phyloP scores from a whole-genome alignment of 805 yeast genomes.

The Starmera quercuum region DNA sequence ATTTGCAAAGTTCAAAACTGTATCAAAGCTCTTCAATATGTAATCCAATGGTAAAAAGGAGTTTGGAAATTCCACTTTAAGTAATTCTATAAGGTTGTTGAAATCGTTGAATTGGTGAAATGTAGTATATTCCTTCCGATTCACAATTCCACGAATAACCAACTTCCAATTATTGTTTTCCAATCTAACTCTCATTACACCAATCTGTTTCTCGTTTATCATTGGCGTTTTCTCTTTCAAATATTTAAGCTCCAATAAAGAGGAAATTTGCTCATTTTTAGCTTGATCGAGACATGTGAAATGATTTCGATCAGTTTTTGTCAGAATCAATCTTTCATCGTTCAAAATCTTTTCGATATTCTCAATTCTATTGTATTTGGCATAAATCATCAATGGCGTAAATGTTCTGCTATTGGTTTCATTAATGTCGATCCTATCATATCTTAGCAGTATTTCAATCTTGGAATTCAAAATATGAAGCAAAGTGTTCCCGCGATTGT shows the following conservation, averaged over 20 bases:
- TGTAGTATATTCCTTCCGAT: constrained; percentile 7
- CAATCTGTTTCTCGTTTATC: constrained; percentile 19
- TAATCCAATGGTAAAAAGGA: constrained; percentile 23
- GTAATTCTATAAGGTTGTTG: constrained; percentile 23
- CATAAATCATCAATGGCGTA: constrained; percentile 66
- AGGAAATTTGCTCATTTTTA: constrained; percentile 28
- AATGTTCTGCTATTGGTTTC: constrained; percentile 46
- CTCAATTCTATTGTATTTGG: constrained; percentile 58
- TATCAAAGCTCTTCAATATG: constrained; percentile 12
- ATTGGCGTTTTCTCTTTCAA: constrained; percentile 13
- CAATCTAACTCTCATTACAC: constrained; percentile 27
- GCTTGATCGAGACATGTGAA: constrained; percentile 40
- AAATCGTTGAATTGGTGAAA: constrained; percentile 25
- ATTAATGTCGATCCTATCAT: constrained; percentile 43
- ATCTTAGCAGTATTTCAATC: constrained; percentile 31
- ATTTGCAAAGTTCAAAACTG: constrained; percentile 15
- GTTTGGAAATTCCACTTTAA: constrained; percentile 29
- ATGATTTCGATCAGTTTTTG: constrained; percentile 17
- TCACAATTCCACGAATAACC: constrained; percentile 16
- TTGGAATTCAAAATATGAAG: constrained; percentile 61
- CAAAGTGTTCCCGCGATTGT: constrained; percentile 64
- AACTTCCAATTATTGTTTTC: constrained; percentile 22
- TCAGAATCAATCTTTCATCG: constrained; percentile 42
- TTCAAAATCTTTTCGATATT: constrained; percentile 45
- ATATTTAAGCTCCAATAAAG: constrained; percentile 23